A percentile compares a stretch with the other conserved stretches of the same genome.
Conservation (phyloP, 768 basidiomycete genomes). For the Kondoa subrosea region DNA sequence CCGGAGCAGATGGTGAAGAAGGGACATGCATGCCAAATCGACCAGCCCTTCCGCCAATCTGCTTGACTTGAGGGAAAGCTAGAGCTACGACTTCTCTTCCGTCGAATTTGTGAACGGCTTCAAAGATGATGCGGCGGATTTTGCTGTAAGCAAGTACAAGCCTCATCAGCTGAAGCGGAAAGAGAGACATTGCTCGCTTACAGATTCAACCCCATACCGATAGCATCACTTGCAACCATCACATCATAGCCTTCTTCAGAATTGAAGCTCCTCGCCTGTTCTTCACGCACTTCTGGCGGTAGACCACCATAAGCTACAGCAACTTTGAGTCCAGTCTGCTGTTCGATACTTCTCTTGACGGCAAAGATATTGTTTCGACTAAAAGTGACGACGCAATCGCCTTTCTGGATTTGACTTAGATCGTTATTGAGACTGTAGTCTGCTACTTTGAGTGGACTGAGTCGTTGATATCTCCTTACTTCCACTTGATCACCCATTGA, state of each 20-base stretch:
- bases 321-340: conserved; percentile 54
- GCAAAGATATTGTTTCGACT: conserved; percentile 56
- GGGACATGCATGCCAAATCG: conserved; percentile 54
- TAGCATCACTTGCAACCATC: conserved; percentile 80
- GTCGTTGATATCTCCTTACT: conserved; percentile 65
- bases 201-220: conserved; percentile 97
- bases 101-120: conserved; percentile 50
- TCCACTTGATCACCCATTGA: conserved; percentile 67
- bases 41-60: conserved; percentile 86
- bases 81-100: conserved; percentile 37
- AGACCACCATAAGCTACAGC: conserved; percentile 84
- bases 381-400: conserved; percentile 86
- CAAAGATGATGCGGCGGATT: conserved; percentile 74
- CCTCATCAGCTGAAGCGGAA: background rate
- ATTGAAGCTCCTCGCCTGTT: conserved; percentile 86
- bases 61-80: conserved; percentile 64
- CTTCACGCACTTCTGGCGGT: conserved; percentile 76
- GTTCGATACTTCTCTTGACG: conserved; percentile 56
- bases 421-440: conserved; percentile 48
- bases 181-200: conserved; percentile 35
- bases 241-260: conserved; percentile 61
- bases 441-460: conserved; percentile 65
- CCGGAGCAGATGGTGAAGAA: conserved; percentile 23
- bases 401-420: conserved; percentile 46
- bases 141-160: conserved; percentile 42